Percentiles rank a stretch among this genome's conserved stretches.
Conservation (phyloP, 169 alveolate species). For the Plasmodium gonderi region DNA sequence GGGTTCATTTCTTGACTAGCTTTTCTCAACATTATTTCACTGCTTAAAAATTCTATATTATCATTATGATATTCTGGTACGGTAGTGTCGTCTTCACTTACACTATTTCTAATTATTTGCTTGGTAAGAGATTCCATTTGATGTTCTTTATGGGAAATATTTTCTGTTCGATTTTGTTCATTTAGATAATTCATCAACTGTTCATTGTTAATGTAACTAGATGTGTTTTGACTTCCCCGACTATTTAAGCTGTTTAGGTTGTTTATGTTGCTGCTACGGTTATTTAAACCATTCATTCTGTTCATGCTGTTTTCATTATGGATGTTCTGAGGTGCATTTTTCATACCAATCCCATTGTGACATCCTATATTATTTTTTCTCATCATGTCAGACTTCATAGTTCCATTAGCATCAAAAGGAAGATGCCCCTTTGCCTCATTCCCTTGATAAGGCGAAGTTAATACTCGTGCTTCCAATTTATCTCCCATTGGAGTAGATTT, state of each 20-base stretch:
- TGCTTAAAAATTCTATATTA: not conserved
- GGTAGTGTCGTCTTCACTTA: slow-evolving; percentile 15
- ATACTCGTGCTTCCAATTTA: not conserved
- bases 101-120: not conserved
- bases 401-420: not conserved
- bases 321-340: not conserved
- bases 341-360: not conserved
- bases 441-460: not conserved
- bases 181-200: not conserved
- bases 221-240: not conserved
- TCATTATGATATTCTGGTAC: not conserved
- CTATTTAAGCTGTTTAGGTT: not conserved
- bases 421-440: not conserved
- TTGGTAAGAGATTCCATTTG: not conserved
- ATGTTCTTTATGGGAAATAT: not conserved
- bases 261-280: not conserved
- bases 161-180: not conserved
- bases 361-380: not conserved
- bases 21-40: not conserved
- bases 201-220: not conserved
- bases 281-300: not conserved
- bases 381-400: not conserved
- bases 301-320: not conserved
- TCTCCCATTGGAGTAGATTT: not conserved
- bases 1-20: slow-evolving; percentile 4